Evolutionary conservation across 257 asterid species (phyloP), one percentile per base, ranked within the genome.

Genomic region (Coffea eugenioides): DNA sequence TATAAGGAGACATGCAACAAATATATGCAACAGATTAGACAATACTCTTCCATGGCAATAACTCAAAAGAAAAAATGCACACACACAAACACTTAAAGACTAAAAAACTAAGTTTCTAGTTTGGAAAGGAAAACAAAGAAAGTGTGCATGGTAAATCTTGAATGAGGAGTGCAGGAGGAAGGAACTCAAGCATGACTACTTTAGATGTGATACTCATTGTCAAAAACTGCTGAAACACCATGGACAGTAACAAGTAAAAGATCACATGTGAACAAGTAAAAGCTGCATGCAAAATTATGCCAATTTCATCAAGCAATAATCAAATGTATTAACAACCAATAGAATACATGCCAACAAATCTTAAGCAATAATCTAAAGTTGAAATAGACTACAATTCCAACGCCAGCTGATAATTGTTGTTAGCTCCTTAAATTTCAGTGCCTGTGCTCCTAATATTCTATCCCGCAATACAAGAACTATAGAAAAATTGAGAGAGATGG

Each of bases 321-420:
- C 45, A 56, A 74, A 74, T 25, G 68, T 51, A 34, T 56, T 54
- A 71, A 74, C 18, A 74, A 72, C 11, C 9, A 79, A 80, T 3
- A 13, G 23, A 21, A 59, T 43, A 66, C 21, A 31, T 59, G 69
- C 27, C 6, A 21, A 46, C 48, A 20, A 56, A 13, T 49, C 15
- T 69, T 45, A 2, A 64, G 70, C 59, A 46, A 31, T 31, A 31
- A 31, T 15, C 45, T 43, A 48, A 27, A 43, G 31, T 23, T 31
- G 41, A 59, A 43, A 41, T 15, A 23, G 41, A 12, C 46, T 48
- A 76, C 10, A 36, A 12, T 46, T 41, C 49, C 15, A n/a, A 65
- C 49, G 2, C 1, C 11, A 21, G 80, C 71, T 66, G 6, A 65
- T 46, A 76, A 27, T 39, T 39, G 34, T 75, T 39, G 14, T 59